These are phyloP conservation scores for Ochetophila trinervis DNA, from an alignment of 306 rosid species.

Conservation along the genomic window DNA sequence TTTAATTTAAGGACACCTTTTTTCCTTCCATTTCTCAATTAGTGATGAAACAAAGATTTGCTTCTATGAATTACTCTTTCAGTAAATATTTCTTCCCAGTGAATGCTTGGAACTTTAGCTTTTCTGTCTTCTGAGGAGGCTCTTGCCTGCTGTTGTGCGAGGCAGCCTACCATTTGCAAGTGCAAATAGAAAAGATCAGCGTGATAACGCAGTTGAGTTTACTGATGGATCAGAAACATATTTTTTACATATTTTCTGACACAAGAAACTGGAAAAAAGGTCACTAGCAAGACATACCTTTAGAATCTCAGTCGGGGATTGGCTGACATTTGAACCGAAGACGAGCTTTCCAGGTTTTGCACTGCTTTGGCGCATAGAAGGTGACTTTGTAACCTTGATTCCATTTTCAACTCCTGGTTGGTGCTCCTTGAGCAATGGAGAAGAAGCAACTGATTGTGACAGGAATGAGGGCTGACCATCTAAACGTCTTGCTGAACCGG, in stretches of 20 bases:
- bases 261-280: background rate
- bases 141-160: slow-evolving; percentile 23
- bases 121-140: slow-evolving; percentile 26
- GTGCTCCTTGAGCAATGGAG: slow-evolving; percentile 29
- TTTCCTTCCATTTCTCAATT: background rate
- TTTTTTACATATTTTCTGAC: too few relatives aligned
- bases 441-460: slow-evolving; percentile 28
- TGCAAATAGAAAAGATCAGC: slow-evolving; percentile 9
- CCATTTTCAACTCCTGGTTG: slow-evolving; percentile 21
- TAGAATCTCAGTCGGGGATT: slow-evolving; percentile 21
- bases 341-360: slow-evolving; percentile 62
- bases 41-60: slow-evolving; percentile 1
- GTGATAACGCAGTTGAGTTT: background rate
- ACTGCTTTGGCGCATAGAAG: slow-evolving; percentile 19
- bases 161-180: slow-evolving; percentile 24
- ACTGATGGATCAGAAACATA: too few relatives aligned
- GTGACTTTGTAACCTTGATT: slow-evolving; percentile 28
- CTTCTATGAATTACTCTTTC: slow-evolving; percentile 22
- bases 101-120: slow-evolving; percentile 51
- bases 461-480: slow-evolving; percentile 35
- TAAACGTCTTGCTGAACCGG: slow-evolving; percentile 47
- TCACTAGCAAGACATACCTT: slow-evolving; percentile 25
- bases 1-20: too few relatives aligned
- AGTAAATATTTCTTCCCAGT: slow-evolving; percentile 53
- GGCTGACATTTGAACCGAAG: slow-evolving; percentile 40